phyloP scores from a whole-genome alignment of 192 early-diverging fungal genomes.

The Geranomyces michiganensis region DNA sequence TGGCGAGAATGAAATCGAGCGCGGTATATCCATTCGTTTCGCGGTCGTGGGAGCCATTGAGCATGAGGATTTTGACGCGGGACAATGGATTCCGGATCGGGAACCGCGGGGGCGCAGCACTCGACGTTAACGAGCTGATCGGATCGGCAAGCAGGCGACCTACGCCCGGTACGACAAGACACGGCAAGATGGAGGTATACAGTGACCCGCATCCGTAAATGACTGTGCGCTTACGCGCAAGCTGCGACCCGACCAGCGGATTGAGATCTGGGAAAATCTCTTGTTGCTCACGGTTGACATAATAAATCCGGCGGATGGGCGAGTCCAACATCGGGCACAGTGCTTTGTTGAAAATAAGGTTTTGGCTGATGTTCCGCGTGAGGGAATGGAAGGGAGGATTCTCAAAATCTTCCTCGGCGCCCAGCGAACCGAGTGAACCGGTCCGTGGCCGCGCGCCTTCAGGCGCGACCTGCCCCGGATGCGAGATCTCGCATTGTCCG shows the following conservation, averaged over 20 bases:
- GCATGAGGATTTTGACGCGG: conserved; percentile 63
- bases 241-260: conserved; percentile 54
- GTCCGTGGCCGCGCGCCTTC: conserved; percentile 36
- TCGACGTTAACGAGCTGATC: neutral
- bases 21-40: conserved; percentile 73
- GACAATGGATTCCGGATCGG: neutral
- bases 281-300: conserved; percentile 71
- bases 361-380: conserved; percentile 17
- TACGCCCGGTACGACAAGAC: conserved; percentile 69
- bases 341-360: conserved; percentile 61
- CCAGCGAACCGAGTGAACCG: conserved; percentile 25
- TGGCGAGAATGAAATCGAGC: conserved; percentile 68
- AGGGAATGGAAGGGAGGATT: conserved; percentile 21
- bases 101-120: neutral
- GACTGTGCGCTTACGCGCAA: conserved; percentile 56
- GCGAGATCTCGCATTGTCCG: conserved; percentile 79
- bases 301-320: conserved; percentile 67
- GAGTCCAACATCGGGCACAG: conserved; percentile 44
- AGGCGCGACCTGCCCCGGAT: conserved; percentile 53
- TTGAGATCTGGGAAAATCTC: conserved; percentile 71
- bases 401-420: neutral
- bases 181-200: conserved; percentile 75
- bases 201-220: conserved; percentile 76
- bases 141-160: conserved; percentile 61
- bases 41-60: conserved; percentile 71